Evolutionary conservation across 1,284 basidiomycete species (phyloP).

Genomic region (Apiotrichum mycotoxinovorans): DNA sequence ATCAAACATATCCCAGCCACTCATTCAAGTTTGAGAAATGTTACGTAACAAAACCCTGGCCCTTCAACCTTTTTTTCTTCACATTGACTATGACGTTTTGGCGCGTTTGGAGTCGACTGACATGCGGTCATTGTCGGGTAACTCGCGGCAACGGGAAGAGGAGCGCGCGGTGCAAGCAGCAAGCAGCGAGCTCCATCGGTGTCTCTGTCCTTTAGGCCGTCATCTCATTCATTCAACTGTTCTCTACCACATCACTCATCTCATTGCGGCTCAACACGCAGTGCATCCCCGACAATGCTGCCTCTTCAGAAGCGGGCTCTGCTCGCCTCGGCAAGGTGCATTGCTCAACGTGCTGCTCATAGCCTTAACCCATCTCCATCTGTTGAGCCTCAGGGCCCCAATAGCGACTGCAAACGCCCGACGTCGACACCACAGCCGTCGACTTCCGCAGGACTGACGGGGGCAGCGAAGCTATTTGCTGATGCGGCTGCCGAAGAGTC

Average conservation of each 20-base stretch:
- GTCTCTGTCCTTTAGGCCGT: background rate
- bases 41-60: no score
- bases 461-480: constrained; percentile 66
- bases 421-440: background rate
- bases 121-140: no score
- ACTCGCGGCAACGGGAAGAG: no score
- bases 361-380: background rate
- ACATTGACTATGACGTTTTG: no score
- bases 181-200: no score
- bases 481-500: constrained; percentile 63
- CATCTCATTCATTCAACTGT: background rate
- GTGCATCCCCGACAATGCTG: constrained; percentile 8
- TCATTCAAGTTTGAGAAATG: no score
- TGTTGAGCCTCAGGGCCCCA: no score
- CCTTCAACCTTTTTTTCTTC: no score
- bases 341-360: background rate
- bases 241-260: background rate
- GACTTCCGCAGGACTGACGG: constrained; percentile 35
- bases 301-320: constrained; percentile 11
- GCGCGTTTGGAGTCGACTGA: no score
- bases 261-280: background rate
- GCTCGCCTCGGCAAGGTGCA: constrained; percentile 8
- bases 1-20: no score
- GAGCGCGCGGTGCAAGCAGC: no score
- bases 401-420: background rate